A percentile compares a stretch with the other conserved stretches of the same genome.
Conservation (phyloP, 176 grass and related monocot genomes). For the Ensete ventricosum region DNA sequence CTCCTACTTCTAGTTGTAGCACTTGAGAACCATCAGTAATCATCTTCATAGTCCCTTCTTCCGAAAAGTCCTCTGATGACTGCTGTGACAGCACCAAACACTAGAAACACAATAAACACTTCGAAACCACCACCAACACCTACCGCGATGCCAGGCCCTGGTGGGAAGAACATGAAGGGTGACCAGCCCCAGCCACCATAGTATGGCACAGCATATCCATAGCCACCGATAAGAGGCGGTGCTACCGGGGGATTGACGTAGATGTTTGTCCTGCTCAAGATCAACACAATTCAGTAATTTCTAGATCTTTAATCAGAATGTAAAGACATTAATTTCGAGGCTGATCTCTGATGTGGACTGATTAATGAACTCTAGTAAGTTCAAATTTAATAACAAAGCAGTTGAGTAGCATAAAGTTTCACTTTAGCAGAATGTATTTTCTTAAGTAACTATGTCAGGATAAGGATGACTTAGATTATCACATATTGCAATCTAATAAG, state of each 20-base stretch:
- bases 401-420: not conserved
- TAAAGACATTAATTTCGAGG: not conserved
- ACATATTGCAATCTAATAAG: not conserved
- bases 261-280: constrained; percentile 69
- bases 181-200: constrained; percentile 67
- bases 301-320: not conserved
- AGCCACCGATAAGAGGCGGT: constrained; percentile 60
- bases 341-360: not conserved
- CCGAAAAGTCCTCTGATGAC: constrained; percentile 50
- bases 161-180: constrained; percentile 74
- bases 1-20: not conserved
- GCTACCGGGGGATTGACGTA: constrained; percentile 77
- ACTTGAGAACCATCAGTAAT: constrained; percentile 33
- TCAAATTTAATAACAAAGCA: not conserved
- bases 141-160: constrained; percentile 60
- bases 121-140: constrained; percentile 81
- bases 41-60: constrained; percentile 50
- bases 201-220: constrained; percentile 52
- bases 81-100: constrained; percentile 37
- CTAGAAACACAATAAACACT: constrained; percentile 50
- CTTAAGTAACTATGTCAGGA: not conserved
- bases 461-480: not conserved
- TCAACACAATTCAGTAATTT: not conserved
- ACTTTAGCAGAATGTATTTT: not conserved
- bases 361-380: not conserved